Percentiles rank a stretch among this genome's conserved stretches.
Evolutionary conservation across 176 grass and related monocot species (phyloP).

Genomic region (Hyparrhenia diplandra): DNA sequence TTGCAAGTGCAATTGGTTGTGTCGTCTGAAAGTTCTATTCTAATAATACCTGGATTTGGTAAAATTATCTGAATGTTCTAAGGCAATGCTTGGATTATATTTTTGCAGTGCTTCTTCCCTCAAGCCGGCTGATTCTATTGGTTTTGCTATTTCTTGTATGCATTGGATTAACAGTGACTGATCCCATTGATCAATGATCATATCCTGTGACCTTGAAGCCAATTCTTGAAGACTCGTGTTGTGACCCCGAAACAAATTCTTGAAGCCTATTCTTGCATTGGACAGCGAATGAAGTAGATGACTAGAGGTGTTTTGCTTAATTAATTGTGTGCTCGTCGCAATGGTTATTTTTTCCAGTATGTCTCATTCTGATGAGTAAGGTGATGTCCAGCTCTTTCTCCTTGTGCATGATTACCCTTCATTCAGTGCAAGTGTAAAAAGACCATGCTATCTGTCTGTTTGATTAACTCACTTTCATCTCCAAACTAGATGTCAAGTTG

Average conservation of each 20-base stretch:
- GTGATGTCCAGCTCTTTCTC: background rate
- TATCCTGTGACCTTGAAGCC: background rate
- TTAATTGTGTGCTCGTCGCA: background rate
- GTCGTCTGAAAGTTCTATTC: conserved; percentile 3
- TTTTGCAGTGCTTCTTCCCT: conserved; percentile 23
- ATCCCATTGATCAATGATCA: conserved; percentile 16
- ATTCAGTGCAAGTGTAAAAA: background rate
- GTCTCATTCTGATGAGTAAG: background rate
- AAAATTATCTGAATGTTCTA: background rate
- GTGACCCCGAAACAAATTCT: conserved; percentile 24
- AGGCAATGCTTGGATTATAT: background rate
- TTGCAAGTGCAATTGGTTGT: background rate
- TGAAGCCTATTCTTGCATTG: background rate
- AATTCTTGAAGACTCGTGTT: background rate
- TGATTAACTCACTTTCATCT: background rate
- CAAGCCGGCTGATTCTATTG: background rate
- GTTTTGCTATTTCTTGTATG: conserved; percentile 38
- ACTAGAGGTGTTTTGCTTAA: background rate
- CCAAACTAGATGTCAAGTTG: background rate
- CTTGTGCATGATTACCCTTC: background rate
- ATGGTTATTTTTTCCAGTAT: background rate
- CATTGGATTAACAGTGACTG: conserved; percentile 1
- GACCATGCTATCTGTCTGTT: background rate
- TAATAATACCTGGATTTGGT: background rate
- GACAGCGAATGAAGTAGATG: no score